phyloP scores from a whole-genome alignment of 2,329 filamentous ascomycete genomes.

The Microdochium trichocladiopsis region DNA sequence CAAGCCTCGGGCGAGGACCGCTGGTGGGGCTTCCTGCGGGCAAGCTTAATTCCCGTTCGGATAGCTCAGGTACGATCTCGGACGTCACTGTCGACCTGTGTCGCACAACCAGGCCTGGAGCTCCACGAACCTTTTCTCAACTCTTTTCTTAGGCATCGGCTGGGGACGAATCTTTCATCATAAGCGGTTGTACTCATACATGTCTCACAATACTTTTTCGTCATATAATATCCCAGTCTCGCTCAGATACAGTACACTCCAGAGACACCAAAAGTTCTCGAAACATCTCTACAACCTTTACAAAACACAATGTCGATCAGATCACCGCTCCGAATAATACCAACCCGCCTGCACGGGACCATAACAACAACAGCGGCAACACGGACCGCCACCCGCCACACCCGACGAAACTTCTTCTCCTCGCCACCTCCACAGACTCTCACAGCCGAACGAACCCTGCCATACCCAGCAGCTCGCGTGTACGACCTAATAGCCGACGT shows the following conservation, averaged over 20 bases:
- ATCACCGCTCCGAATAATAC: not conserved
- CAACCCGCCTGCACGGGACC: not conserved
- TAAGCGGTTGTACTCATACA: too few relatives aligned
- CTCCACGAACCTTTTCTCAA: not conserved
- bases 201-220: too few relatives aligned
- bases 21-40: not conserved
- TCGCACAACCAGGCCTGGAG: too few relatives aligned
- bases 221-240: too few relatives aligned
- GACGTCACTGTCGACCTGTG: not conserved
- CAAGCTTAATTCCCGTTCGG: not conserved
- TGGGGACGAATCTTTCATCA: too few relatives aligned
- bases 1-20: not conserved
- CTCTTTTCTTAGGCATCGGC: too few relatives aligned
- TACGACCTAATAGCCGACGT: slow-evolving; percentile 88
- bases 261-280: too few relatives aligned
- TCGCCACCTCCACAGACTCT: slow-evolving; percentile 49
- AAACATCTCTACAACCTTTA: not conserved
- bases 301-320: not conserved
- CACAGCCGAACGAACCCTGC: slow-evolving; percentile 67
- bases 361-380: not conserved
- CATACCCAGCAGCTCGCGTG: slow-evolving; percentile 63
- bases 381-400: too few relatives aligned
- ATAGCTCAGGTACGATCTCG: not conserved
- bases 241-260: not conserved
- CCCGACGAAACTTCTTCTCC: not conserved